Evolutionary conservation across 106 monocot genomes (phyloP), one percentile per base, ranked within the genome.

Genomic region (Iris macrosiphon): DNA sequence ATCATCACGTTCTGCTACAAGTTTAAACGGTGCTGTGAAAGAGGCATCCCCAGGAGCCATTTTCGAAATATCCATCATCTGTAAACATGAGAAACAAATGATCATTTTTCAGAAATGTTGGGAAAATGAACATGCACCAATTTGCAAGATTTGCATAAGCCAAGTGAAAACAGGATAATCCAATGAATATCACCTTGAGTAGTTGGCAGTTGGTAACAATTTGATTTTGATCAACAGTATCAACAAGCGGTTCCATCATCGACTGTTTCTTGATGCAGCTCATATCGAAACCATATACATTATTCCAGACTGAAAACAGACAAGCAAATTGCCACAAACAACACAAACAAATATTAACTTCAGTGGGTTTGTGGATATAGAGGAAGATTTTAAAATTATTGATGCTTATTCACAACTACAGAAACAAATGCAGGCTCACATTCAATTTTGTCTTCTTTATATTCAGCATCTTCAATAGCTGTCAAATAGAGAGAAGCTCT

Each of bases 231-330:
- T 86, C 81, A 6, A 91, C 85, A 17, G 66, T 76, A 53, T 91
- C 91, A 65, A 94, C 88, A 46, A 94, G 81, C 50, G 93, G 93
- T 63, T 94, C 93, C 54, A 76, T 70, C 88, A 94, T 84, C 23
- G 84, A 72, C 52, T 94, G 93, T 46, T 89, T 94, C 70, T 56
- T 94, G 66, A 94, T 94, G 81, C 93, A 94, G 53, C 93, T 78
- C 93, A 94, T 94, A 40, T 94, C 75, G 59, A 94, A 94, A 12
- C 93, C 84, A 75, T 94, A 94, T 3, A 94, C 93, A 49, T 73
- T 73, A 61, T 81, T 81, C 93, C 93, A 94, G 40, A 94, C 93
- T 94, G 72, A 22, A 76, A 54, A 25, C n/a, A 61, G 17, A 37
- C 8, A 62, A 7, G 18, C 3, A 28, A 4, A 27, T 4, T 14